Base-by-base conservation (phyloP, 2,329 filamentous ascomycete species). In the Lizonia empirigonia region DNA sequence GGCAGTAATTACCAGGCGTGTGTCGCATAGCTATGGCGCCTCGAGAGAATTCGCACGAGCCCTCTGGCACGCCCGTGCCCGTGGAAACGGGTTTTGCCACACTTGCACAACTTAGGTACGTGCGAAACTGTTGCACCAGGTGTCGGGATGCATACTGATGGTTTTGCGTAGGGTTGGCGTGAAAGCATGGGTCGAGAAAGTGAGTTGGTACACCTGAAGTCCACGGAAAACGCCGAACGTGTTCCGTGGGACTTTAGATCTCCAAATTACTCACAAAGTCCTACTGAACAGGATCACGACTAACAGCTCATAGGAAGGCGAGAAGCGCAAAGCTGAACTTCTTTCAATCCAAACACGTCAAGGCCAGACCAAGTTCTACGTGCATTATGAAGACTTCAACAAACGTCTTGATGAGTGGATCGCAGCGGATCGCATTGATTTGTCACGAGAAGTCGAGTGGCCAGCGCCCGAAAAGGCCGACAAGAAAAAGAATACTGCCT, bases 301-400 rank as follows among this genome's bases (percentile, higher is more conserved):
- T 69, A 56, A 69, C 55, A 53, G 13, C n/a, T 22, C 9, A 15
- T 63, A 87, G 84, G 84, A 96, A 73, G 91, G 91, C 54, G 86
- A 92, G 67, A 83, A 89, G 55, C 87, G 94, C 64, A 91, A 94
- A 77, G 94, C 94, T 64, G 94, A 99, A 74, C 96, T 99, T 57
- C 79, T 99, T n/a, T 94, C 91, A 52, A 95, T 97, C 63, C 88
- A 90, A 68, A 90, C 92, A 53, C 89, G 90, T 18, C 95, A 95
- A 74, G 93, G 90, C 66, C 87, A 89, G 13, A 88, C 90, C 30
- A 89, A 90, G 47, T 97, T 93, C 70, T 97, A 97, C 74, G 95
- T 96, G 67, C 96, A 97, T 74, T 97, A 97, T 72, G 91, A 96
- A 69, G 95, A 96, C 68, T 97, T 97, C 83, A 97, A 97, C 77